A percentile compares a stretch with the other conserved stretches of the same genome.
phyloP scores from a whole-genome alignment of 2,329 filamentous ascomycete species.

The Cytospora chrysosperma region DNA sequence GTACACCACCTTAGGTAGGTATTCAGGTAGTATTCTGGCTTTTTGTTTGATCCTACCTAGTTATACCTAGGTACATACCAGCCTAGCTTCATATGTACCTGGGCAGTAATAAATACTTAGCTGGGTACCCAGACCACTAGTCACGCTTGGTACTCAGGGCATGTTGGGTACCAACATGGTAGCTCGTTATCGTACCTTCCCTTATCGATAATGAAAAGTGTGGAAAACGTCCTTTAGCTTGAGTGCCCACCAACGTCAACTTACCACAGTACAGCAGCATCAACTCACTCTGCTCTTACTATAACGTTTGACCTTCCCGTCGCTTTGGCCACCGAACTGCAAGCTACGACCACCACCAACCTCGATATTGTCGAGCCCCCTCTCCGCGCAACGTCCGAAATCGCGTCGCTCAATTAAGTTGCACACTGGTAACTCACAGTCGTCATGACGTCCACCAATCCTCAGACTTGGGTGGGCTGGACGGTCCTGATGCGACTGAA shows the following conservation, averaged over 20 bases:
- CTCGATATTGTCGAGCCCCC: background rate
- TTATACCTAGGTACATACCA: background rate
- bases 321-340: background rate
- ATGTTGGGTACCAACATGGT: background rate
- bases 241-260: slow-evolving; percentile 6
- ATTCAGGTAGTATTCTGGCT: too few relatives aligned
- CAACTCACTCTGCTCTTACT: background rate
- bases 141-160: background rate
- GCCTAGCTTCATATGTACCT: too few relatives aligned
- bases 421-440: background rate
- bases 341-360: background rate
- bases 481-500: slow-evolving; percentile 20
- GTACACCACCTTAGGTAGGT: too few relatives aligned
- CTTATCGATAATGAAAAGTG: slow-evolving; percentile 25
- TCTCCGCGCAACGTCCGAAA: background rate
- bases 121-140: background rate
- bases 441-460: background rate
- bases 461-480: slow-evolving; percentile 17
- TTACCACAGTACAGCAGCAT: slow-evolving; percentile 2
- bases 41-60: background rate
- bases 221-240: slow-evolving; percentile 15
- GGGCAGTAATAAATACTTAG: background rate
- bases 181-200: slow-evolving; percentile 9
- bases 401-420: background rate
- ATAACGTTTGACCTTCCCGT: background rate